Evolutionary conservation across 306 rosid species (phyloP).

Genomic region (Neltuma alba): DNA sequence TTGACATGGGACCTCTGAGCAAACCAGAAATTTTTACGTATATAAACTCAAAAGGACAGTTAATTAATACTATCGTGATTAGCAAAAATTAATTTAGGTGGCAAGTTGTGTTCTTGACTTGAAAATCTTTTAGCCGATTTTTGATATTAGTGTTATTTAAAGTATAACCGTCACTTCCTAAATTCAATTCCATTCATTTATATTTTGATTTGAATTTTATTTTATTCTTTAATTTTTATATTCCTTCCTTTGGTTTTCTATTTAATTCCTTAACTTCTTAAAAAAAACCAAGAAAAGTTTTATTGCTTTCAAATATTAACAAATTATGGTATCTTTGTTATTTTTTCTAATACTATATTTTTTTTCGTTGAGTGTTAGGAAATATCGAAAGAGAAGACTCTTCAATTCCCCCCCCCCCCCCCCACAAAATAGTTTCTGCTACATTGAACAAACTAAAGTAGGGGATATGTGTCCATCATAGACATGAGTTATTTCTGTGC

Average conservation of each 20-base stretch:
- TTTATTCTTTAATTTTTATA: neutral
- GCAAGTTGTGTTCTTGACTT: neutral
- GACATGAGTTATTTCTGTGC: neutral
- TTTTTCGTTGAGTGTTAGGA: neutral
- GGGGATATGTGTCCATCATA: neutral
- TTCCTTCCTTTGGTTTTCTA: neutral
- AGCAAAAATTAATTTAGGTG: neutral
- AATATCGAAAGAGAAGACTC: too few relatives aligned
- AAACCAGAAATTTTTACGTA: too few relatives aligned
- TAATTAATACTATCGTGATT: neutral
- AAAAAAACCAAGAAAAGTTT: neutral
- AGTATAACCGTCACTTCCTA: neutral
- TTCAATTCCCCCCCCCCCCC: too few relatives aligned
- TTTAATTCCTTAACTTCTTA: neutral
- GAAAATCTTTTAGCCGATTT: neutral
- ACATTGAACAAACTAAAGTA: neutral
- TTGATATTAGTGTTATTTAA: neutral
- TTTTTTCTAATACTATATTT: neutral
- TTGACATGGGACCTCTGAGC: too few relatives aligned
- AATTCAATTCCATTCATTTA: neutral
- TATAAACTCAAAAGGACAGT: neutral
- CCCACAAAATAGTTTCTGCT: neutral
- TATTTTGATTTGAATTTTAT: too few relatives aligned
- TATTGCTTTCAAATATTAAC: neutral
- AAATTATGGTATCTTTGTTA: neutral